Percentiles rank a stretch among this genome's conserved stretches.
Conservation (phyloP, 805 yeast genomes). For the Barnettozyma vustinii region DNA sequence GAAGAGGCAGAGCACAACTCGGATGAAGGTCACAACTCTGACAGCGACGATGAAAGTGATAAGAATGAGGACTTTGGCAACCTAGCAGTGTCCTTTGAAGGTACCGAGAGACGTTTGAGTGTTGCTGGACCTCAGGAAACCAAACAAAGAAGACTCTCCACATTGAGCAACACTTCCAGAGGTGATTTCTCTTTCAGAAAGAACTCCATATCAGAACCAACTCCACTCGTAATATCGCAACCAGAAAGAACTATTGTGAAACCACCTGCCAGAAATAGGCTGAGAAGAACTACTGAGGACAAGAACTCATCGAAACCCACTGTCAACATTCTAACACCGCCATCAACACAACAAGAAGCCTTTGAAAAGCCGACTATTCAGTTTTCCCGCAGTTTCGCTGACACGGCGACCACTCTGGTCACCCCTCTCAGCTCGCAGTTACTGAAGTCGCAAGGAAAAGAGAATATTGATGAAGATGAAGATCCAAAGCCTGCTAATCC, state of each 20-base stretch:
- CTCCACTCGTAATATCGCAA: conserved; percentile 3
- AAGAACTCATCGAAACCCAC: not conserved
- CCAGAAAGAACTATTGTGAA: not conserved
- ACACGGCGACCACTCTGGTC: not conserved
- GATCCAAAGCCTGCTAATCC: not conserved
- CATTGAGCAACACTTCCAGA: conserved; percentile 29
- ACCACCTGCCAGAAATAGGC: not conserved
- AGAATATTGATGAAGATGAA: conserved; percentile 5
- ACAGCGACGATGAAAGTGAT: conserved; percentile 8
- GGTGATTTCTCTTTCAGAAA: conserved; percentile 29
- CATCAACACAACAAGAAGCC: conserved; percentile 7
- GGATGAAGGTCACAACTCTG: conserved; percentile 10
- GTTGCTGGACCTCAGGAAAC: conserved; percentile 14
- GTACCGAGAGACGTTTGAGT: conserved; percentile 16
- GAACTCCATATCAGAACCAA: conserved; percentile 8
- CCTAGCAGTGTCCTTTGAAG: not conserved
- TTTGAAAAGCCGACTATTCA: not conserved
- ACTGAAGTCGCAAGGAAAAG: conserved; percentile 3
- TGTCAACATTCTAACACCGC: conserved; percentile 11
- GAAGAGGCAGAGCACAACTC: conserved; percentile 11
- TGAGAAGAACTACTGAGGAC: not conserved
- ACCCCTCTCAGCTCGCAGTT: not conserved
- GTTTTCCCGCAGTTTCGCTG: not conserved
- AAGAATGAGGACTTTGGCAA: conserved; percentile 12
- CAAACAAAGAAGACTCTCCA: conserved; percentile 35